These are phyloP conservation scores for Orbilia oligospora DNA, from an alignment of 2,329 filamentous ascomycete genomes.

Conservation along the genomic window DNA sequence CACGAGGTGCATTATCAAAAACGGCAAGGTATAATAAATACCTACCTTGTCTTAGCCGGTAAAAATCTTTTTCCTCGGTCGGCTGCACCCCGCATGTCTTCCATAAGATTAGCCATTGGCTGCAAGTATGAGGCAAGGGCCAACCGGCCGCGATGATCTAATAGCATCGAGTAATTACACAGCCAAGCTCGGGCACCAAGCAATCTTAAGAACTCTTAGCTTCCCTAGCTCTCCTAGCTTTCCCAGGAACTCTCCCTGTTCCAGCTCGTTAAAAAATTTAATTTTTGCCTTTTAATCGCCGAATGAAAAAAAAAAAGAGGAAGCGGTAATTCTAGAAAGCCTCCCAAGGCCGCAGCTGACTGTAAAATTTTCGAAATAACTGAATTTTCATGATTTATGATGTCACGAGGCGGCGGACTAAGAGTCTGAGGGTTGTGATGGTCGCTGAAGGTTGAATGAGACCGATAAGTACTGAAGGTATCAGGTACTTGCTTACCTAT, in stretches of 20 bases:
- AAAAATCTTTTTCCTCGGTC: slow-evolving; percentile 2
- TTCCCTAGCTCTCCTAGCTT: slow-evolving; percentile 5
- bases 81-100: slow-evolving; percentile 23
- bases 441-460: background rate
- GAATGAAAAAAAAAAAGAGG: slow-evolving; percentile 43
- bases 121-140: slow-evolving; percentile 30
- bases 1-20: slow-evolving; percentile 2
- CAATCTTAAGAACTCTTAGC: slow-evolving; percentile 31
- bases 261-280: slow-evolving; percentile 20
- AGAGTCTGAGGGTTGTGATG: background rate
- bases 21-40: background rate
- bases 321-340: slow-evolving; percentile 8
- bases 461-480: too few relatives aligned
- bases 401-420: slow-evolving; percentile 20
- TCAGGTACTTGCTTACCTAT: too few relatives aligned
- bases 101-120: slow-evolving; percentile 13
- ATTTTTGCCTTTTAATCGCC: slow-evolving; percentile 36
- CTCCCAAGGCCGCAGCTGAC: slow-evolving; percentile 32
- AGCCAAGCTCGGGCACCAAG: slow-evolving; percentile 55
- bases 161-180: slow-evolving; percentile 51
- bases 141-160: slow-evolving; percentile 42
- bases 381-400: slow-evolving; percentile 32
- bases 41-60: slow-evolving; percentile 2
- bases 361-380: slow-evolving; percentile 28
- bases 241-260: slow-evolving; percentile 40